phyloP scores from a whole-genome alignment of 1,284 basidiomycete genomes.

The Ustilago tritici region DNA sequence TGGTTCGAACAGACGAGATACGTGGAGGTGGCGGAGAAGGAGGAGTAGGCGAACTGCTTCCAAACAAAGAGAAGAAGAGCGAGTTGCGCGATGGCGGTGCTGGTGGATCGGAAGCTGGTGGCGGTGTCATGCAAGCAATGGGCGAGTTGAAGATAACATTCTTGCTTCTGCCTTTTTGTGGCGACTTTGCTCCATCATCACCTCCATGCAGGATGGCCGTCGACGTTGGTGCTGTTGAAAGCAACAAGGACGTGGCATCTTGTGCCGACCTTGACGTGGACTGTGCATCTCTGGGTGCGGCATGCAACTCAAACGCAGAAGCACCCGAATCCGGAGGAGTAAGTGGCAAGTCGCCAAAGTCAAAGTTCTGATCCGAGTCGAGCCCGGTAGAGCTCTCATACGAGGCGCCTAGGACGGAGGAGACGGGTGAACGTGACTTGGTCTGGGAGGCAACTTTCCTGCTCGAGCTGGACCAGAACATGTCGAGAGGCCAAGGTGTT shows the following conservation, averaged over 20 bases:
- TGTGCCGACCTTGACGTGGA: background rate
- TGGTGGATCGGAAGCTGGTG: slow-evolving; percentile 14
- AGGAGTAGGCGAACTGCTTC: slow-evolving; percentile 19
- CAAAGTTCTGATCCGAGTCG: slow-evolving; percentile 17
- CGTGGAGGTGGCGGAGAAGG: slow-evolving; percentile 30
- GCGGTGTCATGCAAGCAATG: slow-evolving; percentile 42
- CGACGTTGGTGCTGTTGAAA: slow-evolving; percentile 7
- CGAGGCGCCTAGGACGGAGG: slow-evolving; percentile 11
- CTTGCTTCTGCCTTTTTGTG: slow-evolving; percentile 32
- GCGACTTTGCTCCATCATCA: slow-evolving; percentile 8
- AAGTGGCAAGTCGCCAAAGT: slow-evolving; percentile 34
- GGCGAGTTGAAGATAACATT: slow-evolving; percentile 60
- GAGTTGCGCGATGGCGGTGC: slow-evolving; percentile 36
- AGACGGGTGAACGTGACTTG: slow-evolving; percentile 19
- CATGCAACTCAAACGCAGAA: slow-evolving; percentile 28
- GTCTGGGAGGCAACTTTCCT: slow-evolving; percentile 13
- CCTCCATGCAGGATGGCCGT: background rate
- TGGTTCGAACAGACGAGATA: background rate
- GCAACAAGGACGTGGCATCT: background rate
- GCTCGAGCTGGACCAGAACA: slow-evolving; percentile 36
- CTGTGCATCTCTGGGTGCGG: slow-evolving; percentile 2
- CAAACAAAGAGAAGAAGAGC: slow-evolving; percentile 44
- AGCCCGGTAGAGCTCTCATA: slow-evolving; percentile 25
- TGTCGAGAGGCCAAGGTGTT: slow-evolving; percentile 46
- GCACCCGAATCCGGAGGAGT: slow-evolving; percentile 42